Evolutionary conservation across 768 basidiomycete species (phyloP).

Genomic region (Saitozyma podzolica): DNA sequence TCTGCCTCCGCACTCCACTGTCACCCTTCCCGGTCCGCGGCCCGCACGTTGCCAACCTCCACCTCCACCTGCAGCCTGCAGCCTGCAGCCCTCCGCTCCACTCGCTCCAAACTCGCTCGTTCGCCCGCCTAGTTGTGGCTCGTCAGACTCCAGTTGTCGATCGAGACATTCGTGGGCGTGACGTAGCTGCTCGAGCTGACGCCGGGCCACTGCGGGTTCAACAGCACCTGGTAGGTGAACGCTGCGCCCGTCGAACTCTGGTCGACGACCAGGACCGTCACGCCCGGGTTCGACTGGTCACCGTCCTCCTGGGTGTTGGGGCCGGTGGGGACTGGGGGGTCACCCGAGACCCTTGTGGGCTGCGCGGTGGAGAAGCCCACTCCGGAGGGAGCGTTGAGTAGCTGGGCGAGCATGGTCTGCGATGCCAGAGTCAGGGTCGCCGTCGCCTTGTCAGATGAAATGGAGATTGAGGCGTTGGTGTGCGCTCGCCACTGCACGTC

Average conservation of each 20-base stretch:
- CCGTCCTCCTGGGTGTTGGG: conserved; percentile 12
- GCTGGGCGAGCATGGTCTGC: conserved; percentile 65
- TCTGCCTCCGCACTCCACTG: background rate
- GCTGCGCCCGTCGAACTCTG: conserved; percentile 63
- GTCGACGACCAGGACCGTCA: conserved; percentile 74
- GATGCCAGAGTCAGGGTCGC: conserved; percentile 75
- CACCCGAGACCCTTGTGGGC: conserved; percentile 63
- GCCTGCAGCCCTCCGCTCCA: background rate
- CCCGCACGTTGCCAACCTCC: background rate
- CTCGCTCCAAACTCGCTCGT: background rate
- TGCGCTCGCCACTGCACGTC: conserved; percentile 82
- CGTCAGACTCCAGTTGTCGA: conserved; percentile 73
- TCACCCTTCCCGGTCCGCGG: too few relatives aligned
- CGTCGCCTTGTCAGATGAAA: conserved; percentile 59
- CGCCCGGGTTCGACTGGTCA: conserved; percentile 72
- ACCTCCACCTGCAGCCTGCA: too few relatives aligned
- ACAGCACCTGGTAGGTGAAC: conserved; percentile 77
- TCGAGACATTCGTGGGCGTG: conserved; percentile 68
- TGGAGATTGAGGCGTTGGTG: conserved; percentile 78
- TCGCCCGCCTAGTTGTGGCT: conserved; percentile 62
- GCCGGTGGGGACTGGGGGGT: conserved; percentile 67
- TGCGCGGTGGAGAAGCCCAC: conserved; percentile 63
- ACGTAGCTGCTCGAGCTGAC: conserved; percentile 59
- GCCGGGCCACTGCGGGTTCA: conserved; percentile 85
- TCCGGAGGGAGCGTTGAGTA: conserved; percentile 68